phyloP scores from a whole-genome alignment of 306 rosid species.

The peach (Prunus persica) region Prunus_persica_NCBIv2 NC_034014.1:22762501-22763000 shows the following conservation, averaged over 20 bases:
- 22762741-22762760: slow-evolving; percentile 32
- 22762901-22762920: slow-evolving; percentile 84
- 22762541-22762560: slow-evolving; percentile 86
- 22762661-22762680: slow-evolving; percentile 88
- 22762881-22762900: slow-evolving; percentile 64
- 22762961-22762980: slow-evolving; percentile 67
- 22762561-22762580: slow-evolving; percentile 65
- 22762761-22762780: not conserved
- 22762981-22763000: slow-evolving; percentile 78
- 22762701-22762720: slow-evolving; percentile 54
- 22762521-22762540: slow-evolving; percentile 87
- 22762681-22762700: slow-evolving; percentile 90
- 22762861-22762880: not conserved
- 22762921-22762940: slow-evolving; percentile 97
- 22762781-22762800: too few species aligned
- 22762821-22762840: too few species aligned
- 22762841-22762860: too few species aligned
- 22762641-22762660: slow-evolving; percentile 58
- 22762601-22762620: not conserved
- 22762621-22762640: slow-evolving; percentile 23
- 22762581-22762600: slow-evolving; percentile 19
- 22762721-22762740: slow-evolving; percentile 49
- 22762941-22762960: slow-evolving; percentile 84
- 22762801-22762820: too few species aligned
- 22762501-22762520: slow-evolving; percentile 22